A percentile compares a stretch with the other conserved stretches of the same genome.
Conservation (phyloP, 805 yeast genomes). For the Candida rishiriensis region DNA sequence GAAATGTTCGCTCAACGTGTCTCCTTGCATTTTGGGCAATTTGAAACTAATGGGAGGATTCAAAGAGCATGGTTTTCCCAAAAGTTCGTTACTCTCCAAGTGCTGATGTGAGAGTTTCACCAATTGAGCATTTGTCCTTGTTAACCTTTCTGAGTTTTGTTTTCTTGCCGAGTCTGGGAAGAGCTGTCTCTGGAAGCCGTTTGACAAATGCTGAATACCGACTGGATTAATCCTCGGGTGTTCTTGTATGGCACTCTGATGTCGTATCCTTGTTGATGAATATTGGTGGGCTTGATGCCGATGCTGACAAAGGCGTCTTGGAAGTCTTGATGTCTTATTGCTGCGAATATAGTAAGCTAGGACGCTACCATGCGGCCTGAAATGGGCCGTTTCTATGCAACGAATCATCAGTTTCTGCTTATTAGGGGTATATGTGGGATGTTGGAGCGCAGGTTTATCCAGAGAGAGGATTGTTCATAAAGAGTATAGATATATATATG, state of each 20-base stretch:
- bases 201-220: conserved; percentile 75
- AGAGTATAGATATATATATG: too few relatives aligned
- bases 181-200: conserved; percentile 51
- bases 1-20: conserved; percentile 79
- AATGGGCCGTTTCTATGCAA: too few relatives aligned
- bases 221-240: conserved; percentile 64
- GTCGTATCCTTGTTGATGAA: too few relatives aligned
- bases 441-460: too few relatives aligned
- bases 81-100: conserved; percentile 55
- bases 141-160: conserved; percentile 17
- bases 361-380: too few relatives aligned
- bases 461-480: too few relatives aligned
- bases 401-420: too few relatives aligned
- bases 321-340: too few relatives aligned
- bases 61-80: conserved; percentile 68
- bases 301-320: too few relatives aligned
- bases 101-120: conserved; percentile 56
- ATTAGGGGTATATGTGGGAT: too few relatives aligned
- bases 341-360: too few relatives aligned
- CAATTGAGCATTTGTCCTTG: conserved; percentile 30
- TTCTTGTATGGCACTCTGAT: conserved; percentile 13
- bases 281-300: too few relatives aligned
- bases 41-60: conserved; percentile 53
- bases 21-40: conserved; percentile 73
- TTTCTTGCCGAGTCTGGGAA: conserved; percentile 39